Evolutionary conservation across 2,329 filamentous ascomycete species (phyloP), one percentile per base, ranked within the genome.

Genomic region (Colletotrichum cuscutae): DNA sequence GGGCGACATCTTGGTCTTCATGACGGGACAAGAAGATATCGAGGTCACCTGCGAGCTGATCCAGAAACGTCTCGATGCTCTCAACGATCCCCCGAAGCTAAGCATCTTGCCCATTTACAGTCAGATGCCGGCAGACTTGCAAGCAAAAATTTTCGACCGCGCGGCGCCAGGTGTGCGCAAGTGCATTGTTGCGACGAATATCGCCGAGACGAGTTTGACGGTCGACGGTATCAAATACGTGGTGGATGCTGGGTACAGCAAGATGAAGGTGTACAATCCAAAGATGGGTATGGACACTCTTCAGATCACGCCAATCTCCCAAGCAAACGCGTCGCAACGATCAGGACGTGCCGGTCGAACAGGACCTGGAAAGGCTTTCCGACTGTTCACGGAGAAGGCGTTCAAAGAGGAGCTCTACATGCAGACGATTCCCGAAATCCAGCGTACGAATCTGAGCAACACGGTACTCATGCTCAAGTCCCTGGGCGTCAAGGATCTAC

Each of bases 191-290:
- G 97, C 97, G 1, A 99, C 97, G 37, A 99, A 99, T 79, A 99
- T 99, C 82, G 97, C 97, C 2, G 97, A 99, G 82, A 99, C 97
- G 0, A 98, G 95, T 87, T 86, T 99, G 84, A 99, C 97, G 0
- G 97, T 99, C 6, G 97, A 99, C 80, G 97, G 97, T 76, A 99
- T 99, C 83, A 98, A 98, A 93, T 99, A 98, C 78, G 97, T 99
- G 26, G 97, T 99, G 5, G 97, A 99, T 81, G 92, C 94, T 1
- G 97, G 97, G 0, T 99, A 96, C 82, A 97, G 95, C 2, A 99
- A 99, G 82, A 90, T 98, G 80, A 99, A 99, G 81, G 97, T 99
- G 5, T 99, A 98, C 84, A 99, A 99, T 78, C 95, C 97, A 6
- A 94, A 95, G 65, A 98, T 99, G 95, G 97, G 97, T 70, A 99